Evolutionary conservation across 2,329 filamentous ascomycete species (phyloP), one percentile per base, ranked within the genome.

Genomic region (Trichoderma pleuroti): DNA sequence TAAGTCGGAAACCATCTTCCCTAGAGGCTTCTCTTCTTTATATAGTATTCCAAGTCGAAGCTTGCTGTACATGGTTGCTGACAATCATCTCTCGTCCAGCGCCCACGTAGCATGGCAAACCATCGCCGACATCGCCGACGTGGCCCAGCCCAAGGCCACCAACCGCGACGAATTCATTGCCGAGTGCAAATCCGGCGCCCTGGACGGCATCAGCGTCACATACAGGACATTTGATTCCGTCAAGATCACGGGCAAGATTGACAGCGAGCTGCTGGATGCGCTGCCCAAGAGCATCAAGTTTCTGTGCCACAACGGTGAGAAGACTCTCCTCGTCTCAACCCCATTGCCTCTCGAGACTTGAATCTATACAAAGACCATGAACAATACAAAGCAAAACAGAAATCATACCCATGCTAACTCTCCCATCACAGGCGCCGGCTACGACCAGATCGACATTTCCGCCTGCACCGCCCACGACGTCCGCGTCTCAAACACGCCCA

Each of bases 401-500:
- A 14, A 14, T 9, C 18, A 12, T 49, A 7, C 24, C 46, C n/a
- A 4, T 4, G 10, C n/a, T n/a, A 46, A 21, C 46, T 12, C 46
- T 28, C n/a, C n/a, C 46, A 46, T 24, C 21, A 24, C 28, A 92
- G 90, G 92, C 72, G 92, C 93, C 70, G 94, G 94, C 46, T 97
- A 97, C 81, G 93, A 97, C 80, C 91, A 94, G 79, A 85, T 97
- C 73, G 90, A 94, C 79, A 84, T 94, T 10, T 79, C 86, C 60
- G 91, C 91, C 49, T 95, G 92, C 83, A 91, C 89, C 11, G 83
- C 84, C 1, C 88, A 88, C 67, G 83, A 84, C 28, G 86, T 97
- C 73, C 86, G 84, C 54, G 91, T 97, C 39, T 93, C 92, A 73
- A 96, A 97, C 80, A 91, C 92, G 1, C 93, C 93, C n/a, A 90